These are phyloP conservation scores for Cudoniella acicularis DNA, from an alignment of 495 filamentous ascomycete genomes.

Conservation along the genomic window DNA sequence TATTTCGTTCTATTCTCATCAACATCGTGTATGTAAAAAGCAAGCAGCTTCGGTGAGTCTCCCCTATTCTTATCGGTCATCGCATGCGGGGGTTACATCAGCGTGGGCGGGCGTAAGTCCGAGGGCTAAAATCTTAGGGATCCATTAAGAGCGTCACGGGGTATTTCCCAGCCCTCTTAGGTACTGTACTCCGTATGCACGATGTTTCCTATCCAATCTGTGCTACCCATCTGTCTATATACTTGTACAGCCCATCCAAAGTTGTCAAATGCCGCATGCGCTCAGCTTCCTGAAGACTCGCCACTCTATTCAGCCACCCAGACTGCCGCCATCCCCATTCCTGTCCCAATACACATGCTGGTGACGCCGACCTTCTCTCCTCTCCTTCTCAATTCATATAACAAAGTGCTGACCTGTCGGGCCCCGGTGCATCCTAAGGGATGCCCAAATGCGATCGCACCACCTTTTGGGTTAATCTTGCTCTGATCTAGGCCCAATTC, in stretches of 20 bases:
- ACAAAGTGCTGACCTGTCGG: conserved; percentile 84
- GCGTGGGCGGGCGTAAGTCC: neutral
- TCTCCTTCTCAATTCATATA: conserved; percentile 81
- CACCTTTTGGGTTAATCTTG: conserved; percentile 96
- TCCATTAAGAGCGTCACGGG: neutral
- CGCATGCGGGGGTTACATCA: neutral
- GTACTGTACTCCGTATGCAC: neutral
- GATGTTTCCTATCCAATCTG: conserved; percentile 3
- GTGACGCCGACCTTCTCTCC: conserved; percentile 84
- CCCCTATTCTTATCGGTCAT: neutral
- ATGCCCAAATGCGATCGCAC: conserved; percentile 98
- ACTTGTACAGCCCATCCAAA: neutral
- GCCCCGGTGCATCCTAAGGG: conserved; percentile 93
- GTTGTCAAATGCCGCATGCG: neutral
- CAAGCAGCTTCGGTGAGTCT: too few species aligned
- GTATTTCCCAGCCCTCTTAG: neutral
- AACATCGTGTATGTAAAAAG: too few species aligned
- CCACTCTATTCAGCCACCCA: conserved; percentile 76
- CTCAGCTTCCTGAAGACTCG: conserved; percentile 1
- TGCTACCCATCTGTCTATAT: neutral
- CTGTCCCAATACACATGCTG: conserved; percentile 95
- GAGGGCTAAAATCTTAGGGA: neutral
- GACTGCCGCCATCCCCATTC: conserved; percentile 95
- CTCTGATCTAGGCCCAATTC: conserved; percentile 75
- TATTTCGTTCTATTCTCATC: too few species aligned